Percentiles rank a stretch among this genome's conserved stretches.
phyloP scores from a whole-genome alignment of 495 filamentous ascomycete species.

The Penicillium ochrochloron region DNA sequence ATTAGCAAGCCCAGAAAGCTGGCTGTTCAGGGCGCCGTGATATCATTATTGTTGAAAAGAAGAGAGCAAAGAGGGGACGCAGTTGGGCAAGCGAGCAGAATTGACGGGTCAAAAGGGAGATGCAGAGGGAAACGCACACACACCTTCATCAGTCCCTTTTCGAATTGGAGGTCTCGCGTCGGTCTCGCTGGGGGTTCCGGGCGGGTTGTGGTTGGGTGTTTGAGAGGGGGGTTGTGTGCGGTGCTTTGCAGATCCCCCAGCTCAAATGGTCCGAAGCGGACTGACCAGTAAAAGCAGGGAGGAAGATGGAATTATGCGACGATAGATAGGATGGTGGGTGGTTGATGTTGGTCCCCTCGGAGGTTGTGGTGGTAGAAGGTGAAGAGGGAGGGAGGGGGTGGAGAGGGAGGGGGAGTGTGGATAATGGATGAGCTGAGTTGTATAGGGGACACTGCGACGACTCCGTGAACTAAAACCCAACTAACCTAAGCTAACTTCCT shows the following conservation, averaged over 20 bases:
- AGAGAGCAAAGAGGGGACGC: not conserved
- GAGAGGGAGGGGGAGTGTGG: conserved; percentile 26
- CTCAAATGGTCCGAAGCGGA: conserved; percentile 7
- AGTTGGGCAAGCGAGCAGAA: conserved; percentile 11
- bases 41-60: conserved; percentile 32
- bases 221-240: conserved; percentile 31
- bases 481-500: not conserved
- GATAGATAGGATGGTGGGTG: not conserved
- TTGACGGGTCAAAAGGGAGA: not conserved
- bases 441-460: conserved; percentile 11
- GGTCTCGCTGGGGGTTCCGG: not conserved
- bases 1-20: conserved; percentile 17
- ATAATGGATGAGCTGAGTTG: conserved; percentile 29
- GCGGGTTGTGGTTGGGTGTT: conserved; percentile 14
- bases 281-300: conserved; percentile 4
- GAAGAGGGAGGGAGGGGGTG: conserved; percentile 23
- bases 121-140: conserved; percentile 22
- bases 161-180: conserved; percentile 24
- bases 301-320: not conserved
- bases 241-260: conserved; percentile 32
- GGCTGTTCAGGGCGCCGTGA: conserved; percentile 21
- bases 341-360: not conserved
- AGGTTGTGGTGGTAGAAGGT: conserved; percentile 21
- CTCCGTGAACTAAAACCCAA: conserved; percentile 3
- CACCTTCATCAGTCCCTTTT: conserved; percentile 42